A percentile compares a stretch with the other conserved stretches of the same genome.
These are phyloP conservation scores for Wolfiporia cocos DNA, from an alignment of 1,284 basidiomycete species.

Conservation along the genomic window DNA sequence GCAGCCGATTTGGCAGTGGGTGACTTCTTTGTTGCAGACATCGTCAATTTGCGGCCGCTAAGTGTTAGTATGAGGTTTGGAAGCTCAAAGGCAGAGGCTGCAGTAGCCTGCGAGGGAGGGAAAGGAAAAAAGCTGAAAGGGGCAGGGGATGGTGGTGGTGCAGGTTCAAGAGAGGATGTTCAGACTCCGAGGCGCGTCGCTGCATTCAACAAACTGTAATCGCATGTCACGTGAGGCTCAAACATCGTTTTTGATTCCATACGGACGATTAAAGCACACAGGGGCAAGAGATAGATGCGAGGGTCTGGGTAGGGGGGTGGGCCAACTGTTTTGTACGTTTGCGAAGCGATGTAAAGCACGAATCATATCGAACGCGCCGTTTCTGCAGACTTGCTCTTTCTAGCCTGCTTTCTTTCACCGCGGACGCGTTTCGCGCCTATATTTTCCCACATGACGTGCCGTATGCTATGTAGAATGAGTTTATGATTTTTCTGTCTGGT, in stretches of 20 bases:
- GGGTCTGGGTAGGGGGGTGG: slow-evolving; percentile 8
- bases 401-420: background rate
- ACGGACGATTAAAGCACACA: slow-evolving; percentile 11
- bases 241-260: slow-evolving; percentile 16
- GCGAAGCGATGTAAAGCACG: slow-evolving; percentile 6
- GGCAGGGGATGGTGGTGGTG: slow-evolving; percentile 42
- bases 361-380: slow-evolving; percentile 7
- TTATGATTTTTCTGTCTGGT: background rate
- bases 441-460: background rate
- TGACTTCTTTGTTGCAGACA: slow-evolving; percentile 35
- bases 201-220: slow-evolving; percentile 44
- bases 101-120: slow-evolving; percentile 18
- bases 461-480: background rate
- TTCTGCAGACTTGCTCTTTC: slow-evolving; percentile 12
- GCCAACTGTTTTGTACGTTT: slow-evolving; percentile 3
- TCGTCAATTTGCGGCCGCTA: slow-evolving; percentile 27
- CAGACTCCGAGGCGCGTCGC: slow-evolving; percentile 52
- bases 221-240: slow-evolving; percentile 32
- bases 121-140: slow-evolving; percentile 15
- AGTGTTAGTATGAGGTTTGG: slow-evolving; percentile 16
- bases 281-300: slow-evolving; percentile 5
- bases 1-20: slow-evolving; percentile 24
- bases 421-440: background rate
- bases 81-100: slow-evolving; percentile 15
- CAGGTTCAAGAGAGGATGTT: slow-evolving; percentile 42